phyloP scores from a whole-genome alignment of 257 asterid genomes.

The Penstemon eatonii region DNA sequence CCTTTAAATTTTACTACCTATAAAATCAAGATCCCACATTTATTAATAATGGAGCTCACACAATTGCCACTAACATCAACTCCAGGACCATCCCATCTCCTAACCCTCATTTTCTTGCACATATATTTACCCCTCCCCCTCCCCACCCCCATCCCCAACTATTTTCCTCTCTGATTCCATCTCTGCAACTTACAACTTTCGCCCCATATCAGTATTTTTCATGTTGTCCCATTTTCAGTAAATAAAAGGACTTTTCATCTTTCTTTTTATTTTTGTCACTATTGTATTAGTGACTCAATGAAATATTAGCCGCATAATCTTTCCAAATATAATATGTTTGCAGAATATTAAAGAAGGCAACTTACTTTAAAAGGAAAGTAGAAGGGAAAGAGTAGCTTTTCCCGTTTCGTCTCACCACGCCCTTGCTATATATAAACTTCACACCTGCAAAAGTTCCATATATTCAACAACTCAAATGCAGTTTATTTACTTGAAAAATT shows the following conservation, averaged over 20 bases:
- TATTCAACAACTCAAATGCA: constrained; percentile 40
- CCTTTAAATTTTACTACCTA: constrained; percentile 28
- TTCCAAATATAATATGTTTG: constrained; percentile 32
- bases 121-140: not conserved
- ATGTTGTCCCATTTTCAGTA: not conserved
- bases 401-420: constrained; percentile 31
- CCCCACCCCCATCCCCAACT: constrained; percentile 22
- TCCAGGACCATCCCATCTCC: constrained; percentile 20
- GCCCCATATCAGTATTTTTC: constrained; percentile 11
- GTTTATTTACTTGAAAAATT: constrained; percentile 47
- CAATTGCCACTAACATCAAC: constrained; percentile 26
- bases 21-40: constrained; percentile 19
- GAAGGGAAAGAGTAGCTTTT: constrained; percentile 28
- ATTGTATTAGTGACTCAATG: constrained; percentile 10
- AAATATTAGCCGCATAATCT: constrained; percentile 40
- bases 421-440: constrained; percentile 45
- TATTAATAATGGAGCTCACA: constrained; percentile 47
- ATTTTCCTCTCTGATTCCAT: not conserved
- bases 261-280: not conserved
- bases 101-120: not conserved
- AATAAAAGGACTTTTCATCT: constrained; percentile 13
- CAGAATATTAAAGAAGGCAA: constrained; percentile 38
- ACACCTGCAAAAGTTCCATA: constrained; percentile 5
- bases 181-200: constrained; percentile 27
- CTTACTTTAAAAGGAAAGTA: constrained; percentile 35